Evolutionary conservation across 169 alveolate genomes (phyloP), one percentile per base, ranked within the genome.

Genomic region (Plasmodium fragile): DNA sequence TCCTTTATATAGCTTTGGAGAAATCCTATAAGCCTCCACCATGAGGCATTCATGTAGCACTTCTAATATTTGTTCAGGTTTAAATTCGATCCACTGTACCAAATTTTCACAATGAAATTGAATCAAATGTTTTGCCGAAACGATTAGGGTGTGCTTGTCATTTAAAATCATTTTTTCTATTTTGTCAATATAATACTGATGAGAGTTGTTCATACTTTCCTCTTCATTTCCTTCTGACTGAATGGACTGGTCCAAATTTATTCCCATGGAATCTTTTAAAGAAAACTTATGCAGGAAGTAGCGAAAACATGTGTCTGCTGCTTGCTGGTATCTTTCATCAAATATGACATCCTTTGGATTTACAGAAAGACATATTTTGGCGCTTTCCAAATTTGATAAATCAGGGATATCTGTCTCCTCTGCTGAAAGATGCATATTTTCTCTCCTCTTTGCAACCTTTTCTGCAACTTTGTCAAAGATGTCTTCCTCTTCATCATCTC

Each of bases 251-350:
- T 45, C 96, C 70, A 53, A 49, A 92, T 84, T 82, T 81, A 83
- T 55, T 25, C 89, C 95, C 95, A 79, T 92, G 73, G 90, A 83
- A 95, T 81, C 95, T 92, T 80, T 95, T 93, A 91, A 93, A 91
- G 93, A 92, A 59, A 70, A 95, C 90, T 79, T 82, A 82, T 84
- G 93, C 94, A 78, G 81, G 87, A 94, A 87, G 93, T 95, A 96
- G 78, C 98, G 92, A 91, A 97, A 94, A 84, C 96, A 95, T 77
- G 98, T 95, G 75, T 95, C 97, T 52, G 96, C 96, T 16, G 98
- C 98, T 95, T 97, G 98, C 71, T 97, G 98, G 55, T 95, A 97
- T 92, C 97, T 96, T 59, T 97, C 98, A 90, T 96, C 98, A 82
- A 97, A 92, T 59, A 92, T 81, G n/a, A 95, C 97, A 45, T 85